Evolutionary conservation across 2,329 filamentous ascomycete species (phyloP).

Genomic region (Fusarium tricinctum): DNA sequence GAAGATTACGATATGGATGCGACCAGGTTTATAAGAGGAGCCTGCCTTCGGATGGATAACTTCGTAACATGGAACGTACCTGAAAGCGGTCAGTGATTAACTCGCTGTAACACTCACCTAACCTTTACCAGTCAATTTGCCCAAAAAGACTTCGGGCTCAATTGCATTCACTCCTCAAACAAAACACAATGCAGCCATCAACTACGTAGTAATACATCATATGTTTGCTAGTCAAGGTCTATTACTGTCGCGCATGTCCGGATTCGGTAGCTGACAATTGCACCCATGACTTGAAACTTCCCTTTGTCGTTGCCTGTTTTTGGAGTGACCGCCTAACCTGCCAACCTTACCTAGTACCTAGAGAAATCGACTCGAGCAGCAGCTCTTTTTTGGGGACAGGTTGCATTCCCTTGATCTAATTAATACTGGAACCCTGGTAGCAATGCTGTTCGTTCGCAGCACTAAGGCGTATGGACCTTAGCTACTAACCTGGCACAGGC

Average conservation of each 20-base stretch:
- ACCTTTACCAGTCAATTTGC: neutral
- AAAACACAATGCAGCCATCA: slow-evolving; percentile 16
- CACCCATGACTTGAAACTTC: slow-evolving; percentile 18
- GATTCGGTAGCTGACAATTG: slow-evolving; percentile 31
- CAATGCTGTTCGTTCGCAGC: slow-evolving; percentile 30
- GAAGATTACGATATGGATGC: slow-evolving; percentile 20
- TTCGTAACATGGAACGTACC: neutral
- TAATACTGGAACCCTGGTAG: slow-evolving; percentile 33
- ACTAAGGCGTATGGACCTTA: slow-evolving; percentile 3
- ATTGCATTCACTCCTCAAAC: neutral
- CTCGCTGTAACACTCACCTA: slow-evolving; percentile 5
- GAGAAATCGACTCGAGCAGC: slow-evolving; percentile 33
- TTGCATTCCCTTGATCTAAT: slow-evolving; percentile 46
- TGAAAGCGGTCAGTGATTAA: slow-evolving; percentile 29
- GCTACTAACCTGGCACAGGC: slow-evolving; percentile 8
- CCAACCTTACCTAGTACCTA: too few species aligned
- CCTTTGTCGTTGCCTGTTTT: slow-evolving; percentile 43
- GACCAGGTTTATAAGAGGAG: slow-evolving; percentile 16
- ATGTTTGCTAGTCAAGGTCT: slow-evolving; percentile 17
- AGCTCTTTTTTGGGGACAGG: slow-evolving; percentile 45
- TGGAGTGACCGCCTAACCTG: slow-evolving; percentile 10
- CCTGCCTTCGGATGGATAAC: neutral
- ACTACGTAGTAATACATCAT: slow-evolving; percentile 20
- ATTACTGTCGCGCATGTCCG: slow-evolving; percentile 25
- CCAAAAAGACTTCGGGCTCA: neutral